phyloP scores from a whole-genome alignment of 257 asterid species.

The Handroanthus guayacan region DNA sequence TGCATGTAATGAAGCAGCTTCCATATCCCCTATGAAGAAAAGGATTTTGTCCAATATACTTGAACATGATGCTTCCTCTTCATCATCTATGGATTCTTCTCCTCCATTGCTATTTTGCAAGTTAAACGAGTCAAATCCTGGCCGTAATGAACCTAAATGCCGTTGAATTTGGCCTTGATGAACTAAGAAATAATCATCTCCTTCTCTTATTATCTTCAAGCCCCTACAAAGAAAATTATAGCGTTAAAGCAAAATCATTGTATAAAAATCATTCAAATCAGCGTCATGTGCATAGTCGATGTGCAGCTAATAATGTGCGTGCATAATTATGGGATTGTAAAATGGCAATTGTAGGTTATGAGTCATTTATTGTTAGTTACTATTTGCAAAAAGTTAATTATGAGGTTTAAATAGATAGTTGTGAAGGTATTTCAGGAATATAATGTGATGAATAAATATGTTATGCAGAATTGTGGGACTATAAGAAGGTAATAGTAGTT shows the following conservation, averaged over 20 bases:
- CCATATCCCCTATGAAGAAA: constrained; percentile 85
- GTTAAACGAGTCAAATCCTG: constrained; percentile 18
- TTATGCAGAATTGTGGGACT: too few species aligned
- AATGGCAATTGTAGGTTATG: too few species aligned
- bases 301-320: too few species aligned
- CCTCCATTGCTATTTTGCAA: background rate
- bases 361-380: too few species aligned
- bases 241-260: background rate
- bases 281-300: too few species aligned
- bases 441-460: too few species aligned
- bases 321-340: too few species aligned
- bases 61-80: constrained; percentile 37
- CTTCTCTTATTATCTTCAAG: constrained; percentile 84
- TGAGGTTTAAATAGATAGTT: too few species aligned
- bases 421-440: too few species aligned
- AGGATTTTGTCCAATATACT: constrained; percentile 73
- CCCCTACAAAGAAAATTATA: constrained; percentile 55
- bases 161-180: constrained; percentile 82
- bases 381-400: too few species aligned
- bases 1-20: constrained; percentile 63
- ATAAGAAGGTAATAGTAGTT: too few species aligned
- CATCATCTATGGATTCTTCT: constrained; percentile 35
- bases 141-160: constrained; percentile 63
- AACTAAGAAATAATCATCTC: constrained; percentile 70
- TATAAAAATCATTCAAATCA: background rate